Base-by-base conservation (phyloP, 1,284 basidiomycete genomes). In the Malassezia nana region DNA sequence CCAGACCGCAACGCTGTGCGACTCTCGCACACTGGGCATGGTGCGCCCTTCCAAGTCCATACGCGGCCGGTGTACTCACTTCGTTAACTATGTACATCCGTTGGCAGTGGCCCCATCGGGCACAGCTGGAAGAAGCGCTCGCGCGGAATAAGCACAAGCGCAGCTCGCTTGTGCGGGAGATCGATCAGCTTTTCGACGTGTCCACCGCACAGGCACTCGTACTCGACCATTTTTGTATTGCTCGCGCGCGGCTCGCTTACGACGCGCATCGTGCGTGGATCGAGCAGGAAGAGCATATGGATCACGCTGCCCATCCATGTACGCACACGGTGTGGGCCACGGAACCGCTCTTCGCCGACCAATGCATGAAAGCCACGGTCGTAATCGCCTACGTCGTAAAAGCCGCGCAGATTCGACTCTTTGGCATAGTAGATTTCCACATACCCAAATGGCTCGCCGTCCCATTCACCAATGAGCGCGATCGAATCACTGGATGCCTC, bases 301-400 rank as follows among this genome's bases (percentile, higher is more conserved):
- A 72, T 59, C 8, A 68, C 50, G 24, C 62, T 62, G 28, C 65
- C 65, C 69, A 72, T 72, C 69, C 69, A 72, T 12, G 61, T 58
- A 1, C 68, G 56, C 12, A 72, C 69, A 1, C 67, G 43, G 38
- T 70, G 62, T 1, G 68, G 63, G 1, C 69, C 69, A 7, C 69
- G 55, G 53, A 66, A 70, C 10, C 54, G 48, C 32, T 70, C 65
- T 16, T 72, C 64, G 1, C 69, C 69, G 0, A 72, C 69, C 4
- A 72, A 56, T 6, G 66, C 66, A 33, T 72, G 69, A 42, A 69
- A 70, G 22, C 69, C 69, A 6, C 66, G 58, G 48, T 68, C 67
- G 46, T 59, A 62, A 25, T 61, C 60, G 6, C 51, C 45, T 3
- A 60, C 57, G 35, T 57, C 50, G 48, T 61, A 67, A 25, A 58